Evolutionary conservation across 1,284 basidiomycete genomes (phyloP).

Genomic region (Chalciporus piperatoides): DNA sequence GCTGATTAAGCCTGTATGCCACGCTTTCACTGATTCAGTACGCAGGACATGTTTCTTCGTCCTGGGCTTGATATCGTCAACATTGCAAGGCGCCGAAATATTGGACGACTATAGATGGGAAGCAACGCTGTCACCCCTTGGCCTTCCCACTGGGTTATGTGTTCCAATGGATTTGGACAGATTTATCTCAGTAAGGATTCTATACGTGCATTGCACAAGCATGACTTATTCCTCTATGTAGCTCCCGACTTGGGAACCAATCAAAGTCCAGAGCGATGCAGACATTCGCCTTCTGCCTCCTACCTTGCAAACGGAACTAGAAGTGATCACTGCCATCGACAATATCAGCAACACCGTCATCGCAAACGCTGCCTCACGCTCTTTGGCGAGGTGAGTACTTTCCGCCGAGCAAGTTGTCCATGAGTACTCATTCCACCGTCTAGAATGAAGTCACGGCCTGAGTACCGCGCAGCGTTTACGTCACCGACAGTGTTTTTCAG

Average conservation of each 20-base stretch:
- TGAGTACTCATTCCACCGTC: constrained; percentile 1
- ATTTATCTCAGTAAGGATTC: constrained; percentile 71
- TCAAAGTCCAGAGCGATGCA: constrained; percentile 42
- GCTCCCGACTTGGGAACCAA: constrained; percentile 75
- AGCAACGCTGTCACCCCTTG: constrained; percentile 84
- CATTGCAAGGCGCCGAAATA: constrained; percentile 73
- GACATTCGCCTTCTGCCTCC: constrained; percentile 60
- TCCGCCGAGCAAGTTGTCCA: not conserved
- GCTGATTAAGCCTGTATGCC: constrained; percentile 24
- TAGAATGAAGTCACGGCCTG: constrained; percentile 80
- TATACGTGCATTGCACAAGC: not conserved
- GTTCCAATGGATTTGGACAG: constrained; percentile 79
- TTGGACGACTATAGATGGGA: constrained; percentile 93
- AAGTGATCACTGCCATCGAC: constrained; percentile 86
- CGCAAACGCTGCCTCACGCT: constrained; percentile 87
- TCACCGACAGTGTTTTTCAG: constrained; percentile 81
- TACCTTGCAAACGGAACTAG: constrained; percentile 71
- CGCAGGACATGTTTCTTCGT: constrained; percentile 94
- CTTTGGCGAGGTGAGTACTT: constrained; percentile 66
- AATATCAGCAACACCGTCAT: constrained; percentile 96
- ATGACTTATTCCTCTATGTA: constrained; percentile 31
- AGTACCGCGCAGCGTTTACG: constrained; percentile 72
- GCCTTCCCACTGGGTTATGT: constrained; percentile 85
- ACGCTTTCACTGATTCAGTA: constrained; percentile 9
- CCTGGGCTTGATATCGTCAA: constrained; percentile 78